Conservation (phyloP, 495 filamentous ascomycete genomes). For the Penicillium argentinense region DNA sequence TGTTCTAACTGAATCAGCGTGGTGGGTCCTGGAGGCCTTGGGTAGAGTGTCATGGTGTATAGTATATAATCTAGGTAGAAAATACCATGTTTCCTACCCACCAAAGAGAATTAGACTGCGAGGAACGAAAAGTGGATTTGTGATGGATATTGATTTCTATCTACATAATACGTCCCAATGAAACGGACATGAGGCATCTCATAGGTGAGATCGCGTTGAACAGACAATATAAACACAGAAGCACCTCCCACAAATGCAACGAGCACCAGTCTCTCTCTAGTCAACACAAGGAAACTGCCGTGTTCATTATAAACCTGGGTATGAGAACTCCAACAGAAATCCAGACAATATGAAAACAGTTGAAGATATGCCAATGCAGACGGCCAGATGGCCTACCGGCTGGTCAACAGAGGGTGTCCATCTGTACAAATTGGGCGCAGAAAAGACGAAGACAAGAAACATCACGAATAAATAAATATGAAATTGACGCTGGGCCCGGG, state of each 20-base stretch:
- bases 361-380: constrained; percentile 9
- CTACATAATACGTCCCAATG: no score
- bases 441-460: constrained; percentile 4
- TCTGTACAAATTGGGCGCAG: constrained; percentile 16
- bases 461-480: constrained; percentile 11
- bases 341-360: constrained; percentile 5
- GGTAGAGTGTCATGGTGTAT: no score
- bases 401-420: constrained; percentile 3
- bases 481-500: constrained; percentile 26
- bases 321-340: constrained; percentile 15
- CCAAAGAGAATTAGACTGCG: no score
- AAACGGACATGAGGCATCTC: no score
- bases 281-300: constrained; percentile 10
- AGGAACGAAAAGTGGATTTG: no score
- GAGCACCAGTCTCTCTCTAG: constrained; percentile 17
- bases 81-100: no score
- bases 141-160: background rate
- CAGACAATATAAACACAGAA: constrained; percentile 6
- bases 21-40: no score
- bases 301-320: constrained; percentile 17
- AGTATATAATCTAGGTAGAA: no score
- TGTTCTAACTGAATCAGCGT: no score
- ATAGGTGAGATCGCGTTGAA: no score
- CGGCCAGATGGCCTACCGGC: constrained; percentile 7
- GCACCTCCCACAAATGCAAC: constrained; percentile 4